Base-by-base conservation (phyloP, 2,329 filamentous ascomycete genomes). In the Sclerotinia borealis region DNA sequence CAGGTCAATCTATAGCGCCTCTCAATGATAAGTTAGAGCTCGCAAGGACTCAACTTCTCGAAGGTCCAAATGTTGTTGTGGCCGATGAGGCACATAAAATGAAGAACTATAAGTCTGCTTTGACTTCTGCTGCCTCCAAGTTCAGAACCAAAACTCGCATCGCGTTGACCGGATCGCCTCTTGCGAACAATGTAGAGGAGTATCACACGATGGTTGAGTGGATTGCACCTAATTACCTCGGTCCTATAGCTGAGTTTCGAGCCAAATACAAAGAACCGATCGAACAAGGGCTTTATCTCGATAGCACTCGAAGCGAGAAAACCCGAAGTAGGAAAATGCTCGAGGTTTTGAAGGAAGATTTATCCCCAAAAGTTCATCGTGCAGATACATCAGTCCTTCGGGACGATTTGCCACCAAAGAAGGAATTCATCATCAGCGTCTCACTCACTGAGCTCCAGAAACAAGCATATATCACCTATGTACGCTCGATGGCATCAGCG, bases 191-290 rank as follows among this genome's bases (percentile, higher is more conserved):
- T 59, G 85, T 96, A 0, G 79, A 83, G 34, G 93, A 97, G 70
- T 96, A 96, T 72, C 92, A 88, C 72, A 79, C 86, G n/a, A 91
- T 96, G 85, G 88, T 96, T 64, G 84, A 93, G 67, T 96, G 92
- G 91, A 86, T 95, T 58, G 87, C 91, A 1, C 90, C 90, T 0
- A 85, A 85, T 29, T 96, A 91, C 72, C 80, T 96, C 3, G 92
- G 91, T 0, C 80, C 83, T 4, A 75, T 81, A 11, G 70, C 75
- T 0, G 88, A 93, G 70, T 97, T 97, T 74, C 82, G 80, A 25
- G 73, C 79, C 0, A 83, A 86, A n/a, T 96, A 89, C 72, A 83
- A 85, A 6, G 81, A 80, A 3, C 90, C 91, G 0, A 96, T 97
- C 67, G 80, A 87, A 61, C 77, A 82, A 13, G 93, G 93, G 0